Base-by-base conservation (phyloP, 805 yeast genomes). In the Huiozyma naganishii region DNA sequence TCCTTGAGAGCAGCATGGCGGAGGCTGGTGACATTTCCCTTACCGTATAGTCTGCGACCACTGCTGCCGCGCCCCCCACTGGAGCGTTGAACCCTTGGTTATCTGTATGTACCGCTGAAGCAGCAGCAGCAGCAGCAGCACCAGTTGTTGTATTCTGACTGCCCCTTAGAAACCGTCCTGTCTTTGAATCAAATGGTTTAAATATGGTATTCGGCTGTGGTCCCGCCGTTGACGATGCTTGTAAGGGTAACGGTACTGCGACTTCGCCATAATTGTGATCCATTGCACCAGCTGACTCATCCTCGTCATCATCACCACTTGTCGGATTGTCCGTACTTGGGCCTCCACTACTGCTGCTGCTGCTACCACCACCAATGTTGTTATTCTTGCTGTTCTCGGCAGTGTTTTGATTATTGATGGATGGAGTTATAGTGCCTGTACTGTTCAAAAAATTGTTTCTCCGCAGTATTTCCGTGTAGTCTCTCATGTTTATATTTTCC, bases 161-260 rank as follows among this genome's bases (percentile, higher is more conserved):
- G n/a, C 23, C 40, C 32, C 52, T 45, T 40, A 59, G 36, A 46
- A 61, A 61, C 32, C 56, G 60, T 6, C 64, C 64, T 3, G 64
- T 59, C 42, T 52, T 53, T 3, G 55, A 46, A 44, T 61, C 62
- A 37, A 61, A 61, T 32, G 55, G 61, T 45, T 61, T 61, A 45
- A 61, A 61, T 7, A 61, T 32, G n/a, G 13, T 39, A 6, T 45
- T 45, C 6, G 36, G 37, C 29, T 35, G 34, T 35, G 37, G 30
- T 36, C 41, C 36, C 7, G 37, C 36, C 27, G 30, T n/a, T 33
- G 17, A 27, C 32, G 34, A 29, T 34, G 11, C 11, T 32, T 32
- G 27, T 27, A 28, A 38, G 29, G 8, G 23, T 17, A 17, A 17
- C 23, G 23, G 23, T 17, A 17, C 23, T 17, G 23, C 23, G 23